These are phyloP conservation scores for Alternaria incomplexa DNA, from an alignment of 2,329 filamentous ascomycete species.

Conservation along the genomic window DNA sequence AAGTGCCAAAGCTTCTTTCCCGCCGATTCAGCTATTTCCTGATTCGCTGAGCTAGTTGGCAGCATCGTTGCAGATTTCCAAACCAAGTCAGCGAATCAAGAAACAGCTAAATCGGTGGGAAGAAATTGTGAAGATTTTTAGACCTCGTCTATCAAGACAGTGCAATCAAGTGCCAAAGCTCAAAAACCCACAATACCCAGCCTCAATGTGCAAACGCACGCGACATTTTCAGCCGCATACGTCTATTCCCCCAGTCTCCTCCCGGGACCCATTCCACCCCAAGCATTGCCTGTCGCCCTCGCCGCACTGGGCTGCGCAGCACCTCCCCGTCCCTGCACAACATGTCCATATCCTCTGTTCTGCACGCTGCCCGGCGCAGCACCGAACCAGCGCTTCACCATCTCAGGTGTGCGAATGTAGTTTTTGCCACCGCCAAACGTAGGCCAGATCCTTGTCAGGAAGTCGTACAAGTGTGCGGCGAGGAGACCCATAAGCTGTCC, in stretches of 20 bases:
- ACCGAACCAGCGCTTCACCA: conserved; percentile 72
- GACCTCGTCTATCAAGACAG: background rate
- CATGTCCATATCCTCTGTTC: conserved; percentile 68
- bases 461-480: conserved; percentile 89
- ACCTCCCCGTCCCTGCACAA: conserved; percentile 51
- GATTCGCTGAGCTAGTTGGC: background rate
- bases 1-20: background rate
- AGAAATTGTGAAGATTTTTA: background rate
- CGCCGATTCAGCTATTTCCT: background rate
- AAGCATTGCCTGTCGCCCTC: conserved; percentile 33
- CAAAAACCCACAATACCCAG: background rate
- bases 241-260: conserved; percentile 35
- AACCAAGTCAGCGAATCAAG: background rate
- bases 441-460: conserved; percentile 85
- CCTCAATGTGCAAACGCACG: background rate
- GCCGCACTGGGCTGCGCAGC: conserved; percentile 26
- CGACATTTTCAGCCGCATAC: conserved; percentile 8
- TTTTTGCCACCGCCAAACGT: conserved; percentile 85
- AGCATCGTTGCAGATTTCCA: background rate
- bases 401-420: conserved; percentile 73
- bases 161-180: background rate
- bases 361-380: conserved; percentile 51
- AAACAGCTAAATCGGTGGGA: background rate
- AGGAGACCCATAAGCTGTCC: conserved; percentile 78
- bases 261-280: conserved; percentile 38